Evolutionary conservation across 2,329 filamentous ascomycete species (phyloP).

Genomic region (Pyricularia pennisetigena): DNA sequence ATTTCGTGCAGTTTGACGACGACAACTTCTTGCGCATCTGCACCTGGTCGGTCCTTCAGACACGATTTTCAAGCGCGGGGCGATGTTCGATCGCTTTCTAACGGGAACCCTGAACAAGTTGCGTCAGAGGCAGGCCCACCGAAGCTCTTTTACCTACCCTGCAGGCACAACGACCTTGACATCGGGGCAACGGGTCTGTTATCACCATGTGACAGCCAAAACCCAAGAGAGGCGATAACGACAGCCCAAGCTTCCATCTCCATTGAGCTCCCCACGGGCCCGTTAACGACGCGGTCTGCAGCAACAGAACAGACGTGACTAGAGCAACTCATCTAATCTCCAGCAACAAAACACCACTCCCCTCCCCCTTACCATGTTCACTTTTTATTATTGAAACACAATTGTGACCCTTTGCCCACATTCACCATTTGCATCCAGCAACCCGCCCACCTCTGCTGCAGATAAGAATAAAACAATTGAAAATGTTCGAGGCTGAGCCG

Average conservation of each 20-base stretch:
- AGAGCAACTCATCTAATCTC: not conserved
- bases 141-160: not conserved
- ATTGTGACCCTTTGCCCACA: not conserved
- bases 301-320: not conserved
- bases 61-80: not conserved
- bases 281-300: not conserved
- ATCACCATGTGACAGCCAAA: not conserved
- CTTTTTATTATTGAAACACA: not conserved
- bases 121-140: not conserved
- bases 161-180: not conserved
- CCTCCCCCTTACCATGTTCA: not conserved
- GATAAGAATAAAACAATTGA: not conserved
- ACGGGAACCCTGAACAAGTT: not conserved
- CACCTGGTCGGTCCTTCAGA: not conserved
- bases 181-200: not conserved
- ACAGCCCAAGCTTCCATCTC: not conserved
- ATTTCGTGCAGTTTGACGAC: too few relatives aligned
- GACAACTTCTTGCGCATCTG: not conserved
- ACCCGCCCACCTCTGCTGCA: not conserved
- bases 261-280: not conserved
- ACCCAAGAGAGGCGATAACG: not conserved
- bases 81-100: not conserved
- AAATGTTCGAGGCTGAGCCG: constrained; percentile 61
- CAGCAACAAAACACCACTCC: not conserved
- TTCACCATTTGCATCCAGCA: not conserved